phyloP scores from a whole-genome alignment of 179 eudicot genomes.

The Heliamphora pulchella region DNA sequence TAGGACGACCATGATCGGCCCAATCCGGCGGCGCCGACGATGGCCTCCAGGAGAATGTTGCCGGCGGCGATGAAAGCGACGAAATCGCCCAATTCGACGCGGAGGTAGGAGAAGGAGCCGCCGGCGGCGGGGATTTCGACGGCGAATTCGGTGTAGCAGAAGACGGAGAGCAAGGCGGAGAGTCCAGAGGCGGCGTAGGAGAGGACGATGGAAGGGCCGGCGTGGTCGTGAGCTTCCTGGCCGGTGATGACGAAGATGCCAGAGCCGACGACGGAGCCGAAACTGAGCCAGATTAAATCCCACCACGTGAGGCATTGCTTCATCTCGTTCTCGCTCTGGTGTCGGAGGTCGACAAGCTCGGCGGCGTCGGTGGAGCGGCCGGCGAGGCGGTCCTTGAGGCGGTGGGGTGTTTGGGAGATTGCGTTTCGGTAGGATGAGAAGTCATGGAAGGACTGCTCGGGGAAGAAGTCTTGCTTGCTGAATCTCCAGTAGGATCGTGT shows the following conservation, averaged over 20 bases:
- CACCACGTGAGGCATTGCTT: constrained; percentile 65
- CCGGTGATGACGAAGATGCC: constrained; percentile 84
- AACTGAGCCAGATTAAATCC: constrained; percentile 76
- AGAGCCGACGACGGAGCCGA: constrained; percentile 87
- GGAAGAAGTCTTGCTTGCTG: constrained; percentile 66
- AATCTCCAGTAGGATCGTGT: constrained; percentile 49
- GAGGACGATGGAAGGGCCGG: constrained; percentile 67
- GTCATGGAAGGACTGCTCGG: constrained; percentile 55
- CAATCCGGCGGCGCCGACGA: constrained; percentile 86
- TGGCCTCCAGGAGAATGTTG: constrained; percentile 68
- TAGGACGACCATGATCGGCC: constrained; percentile 87
- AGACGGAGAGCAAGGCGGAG: constrained; percentile 80
- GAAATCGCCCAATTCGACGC: constrained; percentile 81
- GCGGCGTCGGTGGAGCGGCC: constrained; percentile 53
- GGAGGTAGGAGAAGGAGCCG: constrained; percentile 76
- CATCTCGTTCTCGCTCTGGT: constrained; percentile 45
- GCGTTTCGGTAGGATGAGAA: constrained; percentile 43
- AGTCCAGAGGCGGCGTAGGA: constrained; percentile 78
- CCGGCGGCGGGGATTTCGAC: constrained; percentile 91
- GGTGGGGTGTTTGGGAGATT: constrained; percentile 34
- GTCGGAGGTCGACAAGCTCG: constrained; percentile 39
- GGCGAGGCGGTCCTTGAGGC: constrained; percentile 54
- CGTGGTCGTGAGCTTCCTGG: constrained; percentile 57
- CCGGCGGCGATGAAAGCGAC: constrained; percentile 83
- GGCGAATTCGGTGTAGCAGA: constrained; percentile 79